Evolutionary conservation across 805 yeast species (phyloP).

Genomic region (Sugiyamaella qingdaonensis): DNA sequence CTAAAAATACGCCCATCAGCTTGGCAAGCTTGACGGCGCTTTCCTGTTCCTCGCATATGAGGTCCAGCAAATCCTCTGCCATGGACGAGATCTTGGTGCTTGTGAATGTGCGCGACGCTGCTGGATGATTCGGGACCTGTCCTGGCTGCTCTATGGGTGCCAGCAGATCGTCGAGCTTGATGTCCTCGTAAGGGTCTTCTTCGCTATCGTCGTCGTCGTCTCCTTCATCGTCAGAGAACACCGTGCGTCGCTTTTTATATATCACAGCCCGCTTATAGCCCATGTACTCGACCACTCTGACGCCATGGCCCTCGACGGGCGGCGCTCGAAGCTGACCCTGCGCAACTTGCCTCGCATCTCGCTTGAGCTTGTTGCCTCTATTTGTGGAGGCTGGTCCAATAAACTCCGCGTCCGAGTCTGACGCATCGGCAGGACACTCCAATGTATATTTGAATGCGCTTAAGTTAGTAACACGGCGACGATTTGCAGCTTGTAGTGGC

Average conservation of each 20-base stretch:
- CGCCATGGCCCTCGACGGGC: conserved; percentile 25
- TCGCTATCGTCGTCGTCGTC: conserved; percentile 32
- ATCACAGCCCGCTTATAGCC: conserved; percentile 30
- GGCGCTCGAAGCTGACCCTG: conserved; percentile 37
- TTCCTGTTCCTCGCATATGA: conserved; percentile 77
- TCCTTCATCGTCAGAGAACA: conserved; percentile 29
- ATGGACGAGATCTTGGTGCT: conserved; percentile 52
- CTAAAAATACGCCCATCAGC: conserved; percentile 73
- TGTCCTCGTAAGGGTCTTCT: conserved; percentile 44
- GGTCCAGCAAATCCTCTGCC: conserved; percentile 68
- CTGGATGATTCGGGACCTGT: conserved; percentile 68
- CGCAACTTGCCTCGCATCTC: conserved; percentile 45
- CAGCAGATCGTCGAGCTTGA: conserved; percentile 55
- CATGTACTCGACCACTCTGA: conserved; percentile 28
- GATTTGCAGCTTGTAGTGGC: neutral
- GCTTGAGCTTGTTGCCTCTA: conserved; percentile 55
- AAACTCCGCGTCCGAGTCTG: conserved; percentile 21
- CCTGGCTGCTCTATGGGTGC: conserved; percentile 78
- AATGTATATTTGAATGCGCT: conserved; percentile 34
- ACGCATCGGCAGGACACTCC: conserved; percentile 27
- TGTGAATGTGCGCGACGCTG: conserved; percentile 62
- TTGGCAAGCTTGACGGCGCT: conserved; percentile 67
- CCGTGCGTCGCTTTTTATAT: conserved; percentile 21
- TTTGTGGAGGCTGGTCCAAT: conserved; percentile 34
- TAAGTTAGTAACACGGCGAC: neutral